Base-by-base conservation (phyloP, 2,329 filamentous ascomycete species). In the Talaromyces verruculosus region DNA sequence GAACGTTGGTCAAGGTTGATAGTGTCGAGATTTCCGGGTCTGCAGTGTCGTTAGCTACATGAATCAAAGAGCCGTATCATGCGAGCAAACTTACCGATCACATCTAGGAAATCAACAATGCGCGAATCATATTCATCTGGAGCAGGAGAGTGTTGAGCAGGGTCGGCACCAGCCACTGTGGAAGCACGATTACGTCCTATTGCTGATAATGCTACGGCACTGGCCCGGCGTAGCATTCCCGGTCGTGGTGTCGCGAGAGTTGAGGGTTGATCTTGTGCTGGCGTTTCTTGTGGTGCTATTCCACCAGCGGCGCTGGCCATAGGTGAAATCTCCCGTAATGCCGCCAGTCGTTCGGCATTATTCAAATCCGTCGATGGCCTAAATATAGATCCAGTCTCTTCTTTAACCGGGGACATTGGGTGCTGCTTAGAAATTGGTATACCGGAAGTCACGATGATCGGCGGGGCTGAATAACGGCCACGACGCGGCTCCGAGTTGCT, bases 1-100 rank as follows among this genome's bases (percentile, higher is more conserved):
- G 92, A 22, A 96, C 89, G 72, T 96, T 96, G 51, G 91, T 96
- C 10, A 96, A 84, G 15, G 91, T 94, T 0, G 91, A 92, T 3
- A 96, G 81, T 0, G 92, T 92, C 41, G 91, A 88, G 3, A 96
- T 88, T 79, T 96, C 91, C 49, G 92, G 91, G 72, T 96, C 92
- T 70, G 45, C 28, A n/a, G 8, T 59, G 22, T 33, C 25, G 17
- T 64, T 65, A 61, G 19, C 28, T 22, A 28, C 25, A 19, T 37
- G 45, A 11, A 35, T 25, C 13, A n/a, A n/a, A 22, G 2, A 55
- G 22, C 17, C 19, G 10, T 30, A n/a, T 30, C 45, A 39, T 19
- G 19, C n/a, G 47, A 33, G 45, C 6, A 35, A 53, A 77, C 85
- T 67, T 81, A 89, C 88, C 88, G 69, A 91, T 82, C 37, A 89